Evolutionary conservation across 2,329 filamentous ascomycete species (phyloP).

Genomic region (Bipolaris cookei): DNA sequence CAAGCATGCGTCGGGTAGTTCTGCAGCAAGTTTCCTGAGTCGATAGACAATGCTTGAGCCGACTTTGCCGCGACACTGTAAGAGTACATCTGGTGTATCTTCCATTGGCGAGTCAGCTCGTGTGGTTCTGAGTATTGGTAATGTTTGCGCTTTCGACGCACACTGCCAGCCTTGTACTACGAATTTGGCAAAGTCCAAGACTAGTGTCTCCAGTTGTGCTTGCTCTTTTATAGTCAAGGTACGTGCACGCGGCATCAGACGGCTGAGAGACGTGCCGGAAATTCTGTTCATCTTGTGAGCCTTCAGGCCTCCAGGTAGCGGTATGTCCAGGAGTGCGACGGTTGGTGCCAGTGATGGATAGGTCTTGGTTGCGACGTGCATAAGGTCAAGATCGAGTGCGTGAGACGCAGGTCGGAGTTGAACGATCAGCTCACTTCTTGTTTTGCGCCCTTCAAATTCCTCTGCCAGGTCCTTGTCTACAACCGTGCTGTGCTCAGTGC

Average conservation of each 20-base stretch:
- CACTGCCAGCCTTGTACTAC: constrained; percentile 35
- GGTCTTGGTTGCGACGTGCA: constrained; percentile 22
- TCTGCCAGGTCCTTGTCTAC: neutral
- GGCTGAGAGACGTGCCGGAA: constrained; percentile 31
- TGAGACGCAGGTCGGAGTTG: constrained; percentile 39
- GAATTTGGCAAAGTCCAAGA: constrained; percentile 38
- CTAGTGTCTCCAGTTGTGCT: constrained; percentile 28
- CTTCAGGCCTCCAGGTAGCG: constrained; percentile 19
- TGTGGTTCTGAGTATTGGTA: constrained; percentile 1
- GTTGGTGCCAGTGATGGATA: constrained; percentile 37
- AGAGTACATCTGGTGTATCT: constrained; percentile 14
- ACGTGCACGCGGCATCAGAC: constrained; percentile 13
- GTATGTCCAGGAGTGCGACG: constrained; percentile 12
- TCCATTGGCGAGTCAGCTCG: constrained; percentile 31
- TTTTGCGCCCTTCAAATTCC: neutral
- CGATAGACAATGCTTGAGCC: constrained; percentile 35
- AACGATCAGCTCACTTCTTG: constrained; percentile 21
- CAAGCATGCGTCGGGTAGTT: constrained; percentile 34
- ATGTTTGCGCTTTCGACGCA: neutral
- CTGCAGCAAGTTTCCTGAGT: constrained; percentile 29
- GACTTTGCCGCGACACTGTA: constrained; percentile 37
- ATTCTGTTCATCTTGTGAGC: constrained; percentile 39
- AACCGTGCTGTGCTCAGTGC: neutral
- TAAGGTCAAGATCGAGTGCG: constrained; percentile 29
- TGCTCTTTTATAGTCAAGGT: constrained; percentile 1